These are phyloP conservation scores for Nemania sp. DNA, from an alignment of 2,329 filamentous ascomycete genomes.

Conservation along the genomic window DNA sequence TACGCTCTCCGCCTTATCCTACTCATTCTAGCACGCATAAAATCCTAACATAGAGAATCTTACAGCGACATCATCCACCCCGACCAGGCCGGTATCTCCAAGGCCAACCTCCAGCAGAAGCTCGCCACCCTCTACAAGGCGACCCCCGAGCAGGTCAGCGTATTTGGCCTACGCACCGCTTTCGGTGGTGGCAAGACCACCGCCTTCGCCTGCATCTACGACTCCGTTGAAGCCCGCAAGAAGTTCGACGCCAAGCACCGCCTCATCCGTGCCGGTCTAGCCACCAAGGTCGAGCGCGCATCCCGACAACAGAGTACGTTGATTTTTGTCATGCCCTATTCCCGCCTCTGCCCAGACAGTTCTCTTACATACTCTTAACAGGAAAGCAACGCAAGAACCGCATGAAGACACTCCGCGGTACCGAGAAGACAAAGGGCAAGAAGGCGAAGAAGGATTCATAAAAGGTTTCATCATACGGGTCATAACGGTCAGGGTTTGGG, in stretches of 20 bases:
- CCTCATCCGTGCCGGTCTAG: slow-evolving; percentile 91
- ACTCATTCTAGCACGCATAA: neutral
- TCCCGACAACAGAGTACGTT: slow-evolving; percentile 98
- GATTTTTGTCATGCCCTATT: slow-evolving; percentile 6
- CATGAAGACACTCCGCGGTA: slow-evolving; percentile 97
- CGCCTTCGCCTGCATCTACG: slow-evolving; percentile 95
- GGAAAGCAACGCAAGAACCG: slow-evolving; percentile 99
- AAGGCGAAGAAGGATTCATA: slow-evolving; percentile 85
- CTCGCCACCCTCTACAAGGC: slow-evolving; percentile 97
- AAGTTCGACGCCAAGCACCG: slow-evolving; percentile 99
- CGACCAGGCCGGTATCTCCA: slow-evolving; percentile 97
- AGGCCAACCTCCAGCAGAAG: slow-evolving; percentile 97
- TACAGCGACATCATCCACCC: slow-evolving; percentile 98
- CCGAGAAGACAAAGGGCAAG: slow-evolving; percentile 97
- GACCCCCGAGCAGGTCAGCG: slow-evolving; percentile 95
- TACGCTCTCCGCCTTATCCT: neutral
- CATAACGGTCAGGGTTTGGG: slow-evolving; percentile 39
- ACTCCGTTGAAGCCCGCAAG: slow-evolving; percentile 98
- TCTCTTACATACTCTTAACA: slow-evolving; percentile 45
- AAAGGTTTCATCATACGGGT: slow-evolving; percentile 47
- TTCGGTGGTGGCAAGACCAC: slow-evolving; percentile 99
- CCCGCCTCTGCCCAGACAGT: slow-evolving; percentile 18
- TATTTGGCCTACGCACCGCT: slow-evolving; percentile 98
- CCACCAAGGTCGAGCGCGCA: slow-evolving; percentile 95
- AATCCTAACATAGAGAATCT: slow-evolving; percentile 30